phyloP scores from a whole-genome alignment of 169 alveolate species.

The Plasmodium yoelii region DNA sequence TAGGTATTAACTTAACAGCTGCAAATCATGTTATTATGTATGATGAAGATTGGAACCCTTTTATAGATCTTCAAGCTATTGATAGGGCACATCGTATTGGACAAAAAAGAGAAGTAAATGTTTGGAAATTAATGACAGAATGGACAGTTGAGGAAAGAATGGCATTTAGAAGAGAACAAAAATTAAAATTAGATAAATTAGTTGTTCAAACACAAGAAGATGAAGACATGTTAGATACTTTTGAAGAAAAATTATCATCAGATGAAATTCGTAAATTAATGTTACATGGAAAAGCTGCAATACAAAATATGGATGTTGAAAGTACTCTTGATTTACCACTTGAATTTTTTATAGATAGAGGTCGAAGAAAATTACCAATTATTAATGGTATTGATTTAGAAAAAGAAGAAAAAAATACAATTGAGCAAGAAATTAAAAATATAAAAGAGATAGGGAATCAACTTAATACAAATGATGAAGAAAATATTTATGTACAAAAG shows the following conservation, averaged over 20 bases:
- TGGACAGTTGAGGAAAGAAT: conserved; percentile 99
- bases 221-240: conserved; percentile 75
- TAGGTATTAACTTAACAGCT: conserved; percentile 97
- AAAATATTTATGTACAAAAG: conserved; percentile 20
- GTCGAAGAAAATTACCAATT: conserved; percentile 78
- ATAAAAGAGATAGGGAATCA: background rate
- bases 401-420: conserved; percentile 43
- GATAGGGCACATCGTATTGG: conserved; percentile 99
- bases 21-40: conserved; percentile 99
- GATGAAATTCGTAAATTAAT: conserved; percentile 88
- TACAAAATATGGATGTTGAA: conserved; percentile 82
- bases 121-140: conserved; percentile 96
- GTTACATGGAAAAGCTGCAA: conserved; percentile 90
- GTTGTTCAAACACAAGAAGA: conserved; percentile 85
- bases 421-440: conserved; percentile 76
- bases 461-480: conserved; percentile 12
- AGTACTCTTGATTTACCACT: conserved; percentile 74
- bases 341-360: conserved; percentile 77
- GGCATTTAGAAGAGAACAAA: conserved; percentile 96
- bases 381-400: conserved; percentile 77
- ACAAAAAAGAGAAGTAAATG: conserved; percentile 97
- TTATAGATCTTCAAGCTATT: conserved; percentile 99
- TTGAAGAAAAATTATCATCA: conserved; percentile 84
- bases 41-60: conserved; percentile 99
- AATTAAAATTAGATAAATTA: conserved; percentile 89